These are phyloP conservation scores for Epithele typhae DNA, from an alignment of 768 basidiomycete genomes.

Conservation along the genomic window DNA sequence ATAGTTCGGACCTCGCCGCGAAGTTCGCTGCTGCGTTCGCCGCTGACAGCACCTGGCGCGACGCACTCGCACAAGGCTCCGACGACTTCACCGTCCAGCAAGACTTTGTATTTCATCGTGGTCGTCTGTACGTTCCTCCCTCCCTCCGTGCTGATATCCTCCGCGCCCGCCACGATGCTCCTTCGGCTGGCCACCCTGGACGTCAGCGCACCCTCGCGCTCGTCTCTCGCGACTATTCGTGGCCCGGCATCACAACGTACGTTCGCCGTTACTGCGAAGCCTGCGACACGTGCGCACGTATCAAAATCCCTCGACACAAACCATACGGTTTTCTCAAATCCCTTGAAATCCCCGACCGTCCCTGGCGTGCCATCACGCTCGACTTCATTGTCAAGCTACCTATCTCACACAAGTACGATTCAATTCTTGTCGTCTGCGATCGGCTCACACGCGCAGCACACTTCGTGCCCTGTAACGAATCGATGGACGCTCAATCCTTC, in stretches of 20 bases:
- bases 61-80: slow-evolving; percentile 13
- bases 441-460: background rate
- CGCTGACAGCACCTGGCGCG: slow-evolving; percentile 15
- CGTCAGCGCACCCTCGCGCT: slow-evolving; percentile 26
- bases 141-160: slow-evolving; percentile 28
- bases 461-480: slow-evolving; percentile 4
- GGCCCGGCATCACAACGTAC: slow-evolving; percentile 29
- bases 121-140: slow-evolving; percentile 29
- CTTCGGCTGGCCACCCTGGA: slow-evolving; percentile 39
- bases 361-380: slow-evolving; percentile 19
- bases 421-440: slow-evolving; percentile 21
- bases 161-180: slow-evolving; percentile 32
- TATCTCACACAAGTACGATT: slow-evolving; percentile 9
- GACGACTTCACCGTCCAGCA: slow-evolving; percentile 7
- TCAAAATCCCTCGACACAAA: slow-evolving; percentile 25
- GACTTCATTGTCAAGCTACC: slow-evolving; percentile 26
- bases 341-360: slow-evolving; percentile 22
- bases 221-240: slow-evolving; percentile 35
- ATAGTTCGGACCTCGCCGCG: slow-evolving; percentile 16
- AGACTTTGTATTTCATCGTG: slow-evolving; percentile 23
- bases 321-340: slow-evolving; percentile 28
- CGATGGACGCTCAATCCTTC: background rate
- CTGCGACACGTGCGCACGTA: slow-evolving; percentile 26
- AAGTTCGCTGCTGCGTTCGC: slow-evolving; percentile 14
- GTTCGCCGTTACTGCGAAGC: slow-evolving; percentile 28